phyloP scores from a whole-genome alignment of 2,329 filamentous ascomycete genomes.

The Beauveria caledonica region DNA sequence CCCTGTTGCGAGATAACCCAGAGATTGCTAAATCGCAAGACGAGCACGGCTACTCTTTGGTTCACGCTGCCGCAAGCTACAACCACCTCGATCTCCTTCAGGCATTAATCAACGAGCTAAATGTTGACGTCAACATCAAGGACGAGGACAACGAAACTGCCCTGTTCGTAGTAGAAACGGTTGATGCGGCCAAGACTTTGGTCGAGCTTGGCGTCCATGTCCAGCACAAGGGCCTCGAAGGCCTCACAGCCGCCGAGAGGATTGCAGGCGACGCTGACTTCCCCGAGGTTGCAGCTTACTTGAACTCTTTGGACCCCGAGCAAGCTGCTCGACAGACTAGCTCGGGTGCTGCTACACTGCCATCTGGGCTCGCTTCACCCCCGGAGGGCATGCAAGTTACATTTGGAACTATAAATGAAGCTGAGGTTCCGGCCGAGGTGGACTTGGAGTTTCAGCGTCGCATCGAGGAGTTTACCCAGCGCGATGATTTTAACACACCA shows the following conservation, averaged over 20 bases:
- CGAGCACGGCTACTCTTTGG: constrained; percentile 84
- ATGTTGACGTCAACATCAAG: constrained; percentile 69
- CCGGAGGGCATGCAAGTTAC: constrained; percentile 73
- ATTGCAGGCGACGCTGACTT: constrained; percentile 73
- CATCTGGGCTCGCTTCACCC: constrained; percentile 47
- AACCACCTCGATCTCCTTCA: constrained; percentile 75
- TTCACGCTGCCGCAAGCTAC: constrained; percentile 92
- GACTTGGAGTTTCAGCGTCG: constrained; percentile 77
- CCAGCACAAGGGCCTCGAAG: constrained; percentile 59
- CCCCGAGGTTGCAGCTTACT: constrained; percentile 65
- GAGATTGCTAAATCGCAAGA: constrained; percentile 75
- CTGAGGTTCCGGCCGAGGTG: constrained; percentile 51
- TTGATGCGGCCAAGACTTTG: constrained; percentile 67
- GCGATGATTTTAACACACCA: constrained; percentile 75
- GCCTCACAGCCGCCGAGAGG: constrained; percentile 71
- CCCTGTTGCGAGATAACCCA: constrained; percentile 65
- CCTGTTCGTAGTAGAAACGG: constrained; percentile 83
- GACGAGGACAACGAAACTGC: constrained; percentile 93
- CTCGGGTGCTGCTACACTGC: background rate
- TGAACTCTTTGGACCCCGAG: constrained; percentile 34
- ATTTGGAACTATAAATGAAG: constrained; percentile 63
- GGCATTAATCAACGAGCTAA: constrained; percentile 64
- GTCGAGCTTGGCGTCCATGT: constrained; percentile 71
- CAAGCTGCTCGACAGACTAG: constrained; percentile 10
- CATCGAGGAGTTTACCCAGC: constrained; percentile 80